Base-by-base conservation (phyloP, 495 filamentous ascomycete genomes). In the Penicillium malachiteum region DNA sequence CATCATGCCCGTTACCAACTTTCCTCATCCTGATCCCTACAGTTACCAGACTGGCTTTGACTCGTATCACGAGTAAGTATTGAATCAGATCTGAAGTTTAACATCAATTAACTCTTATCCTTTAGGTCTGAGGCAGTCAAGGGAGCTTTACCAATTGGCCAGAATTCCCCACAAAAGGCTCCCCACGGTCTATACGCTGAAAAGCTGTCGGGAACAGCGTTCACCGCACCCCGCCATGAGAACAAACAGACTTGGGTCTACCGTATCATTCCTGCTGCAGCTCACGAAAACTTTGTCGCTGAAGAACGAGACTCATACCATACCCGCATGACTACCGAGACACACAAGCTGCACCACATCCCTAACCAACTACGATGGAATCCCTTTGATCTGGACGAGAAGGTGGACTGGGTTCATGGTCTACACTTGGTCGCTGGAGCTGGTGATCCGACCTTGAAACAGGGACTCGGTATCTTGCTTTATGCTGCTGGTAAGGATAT, bases 181-280 rank as follows among this genome's bases (percentile, higher is more conserved):
- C 81, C 90, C 0, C 84, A 87, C 47, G 92, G 92, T 1, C 82
- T 97, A 38, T 97, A 96, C 69, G 82, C 90, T 45, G 92, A 97
- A 70, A 96, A 96, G 80, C 83, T 97, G 30, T 96, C 92, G 1
- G 92, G 92, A 13, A 96, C 92, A 7, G 87, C 92, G 37, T 97
- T 97, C 68, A 97, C 92, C 26, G 90, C 92, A 6, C 92, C 92
- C 0, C 83, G 92, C 14, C 82, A 87, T 71, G 89, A 94, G 67
- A 97, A 96, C 74, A 84, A 87, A 67, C 92, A 96, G 64, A 82
- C 92, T 37, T 97, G 92, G 92, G 84, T 96, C n/a, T 96, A 97
- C 68, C 84, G 92, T 10, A 90, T 96, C 56, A 77, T 96, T 30
- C 92, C 92, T 35, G 82, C 89, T 0, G 91, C 90, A 39, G 81